Percentiles rank a stretch among this genome's conserved stretches.
Conservation (phyloP, 176 grass and related monocot species). For the Elymus sibiricus region DNA sequence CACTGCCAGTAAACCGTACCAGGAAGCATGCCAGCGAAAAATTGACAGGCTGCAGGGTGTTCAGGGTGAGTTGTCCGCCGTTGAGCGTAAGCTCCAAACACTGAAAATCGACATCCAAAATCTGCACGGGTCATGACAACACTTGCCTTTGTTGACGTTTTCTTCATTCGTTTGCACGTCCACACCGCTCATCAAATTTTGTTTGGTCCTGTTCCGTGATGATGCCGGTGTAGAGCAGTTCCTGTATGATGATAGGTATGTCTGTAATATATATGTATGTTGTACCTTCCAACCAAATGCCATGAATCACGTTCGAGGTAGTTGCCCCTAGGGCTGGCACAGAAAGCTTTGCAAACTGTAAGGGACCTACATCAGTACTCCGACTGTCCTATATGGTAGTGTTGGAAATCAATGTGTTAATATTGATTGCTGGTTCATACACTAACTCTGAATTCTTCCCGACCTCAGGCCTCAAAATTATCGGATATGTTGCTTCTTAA, state of each 20-base stretch:
- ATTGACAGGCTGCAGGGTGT: slow-evolving; percentile 59
- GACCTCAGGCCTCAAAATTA: not conserved
- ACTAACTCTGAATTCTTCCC: not conserved
- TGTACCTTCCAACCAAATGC: slow-evolving; percentile 20
- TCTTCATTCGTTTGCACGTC: slow-evolving; percentile 1
- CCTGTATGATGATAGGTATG: not conserved
- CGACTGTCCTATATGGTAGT: not conserved
- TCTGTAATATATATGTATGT: not conserved
- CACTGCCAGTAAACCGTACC: slow-evolving; percentile 65
- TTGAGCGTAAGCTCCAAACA: slow-evolving; percentile 68
- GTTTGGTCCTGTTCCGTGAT: not conserved
- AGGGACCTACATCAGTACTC: not conserved
- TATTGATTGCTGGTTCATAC: not conserved
- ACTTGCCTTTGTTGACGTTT: slow-evolving; percentile 2
- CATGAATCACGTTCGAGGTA: not conserved
- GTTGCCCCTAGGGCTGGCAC: not conserved
- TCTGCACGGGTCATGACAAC: slow-evolving; percentile 44
- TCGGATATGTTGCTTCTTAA: not conserved
- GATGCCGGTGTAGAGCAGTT: slow-evolving; percentile 5
- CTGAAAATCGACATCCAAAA: slow-evolving; percentile 89
- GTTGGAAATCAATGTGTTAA: not conserved
- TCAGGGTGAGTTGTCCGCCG: slow-evolving; percentile 53
- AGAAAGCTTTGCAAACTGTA: not conserved
- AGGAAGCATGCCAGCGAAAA: slow-evolving; percentile 57
- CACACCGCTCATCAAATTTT: slow-evolving; percentile 27